Base-by-base conservation (phyloP, 768 basidiomycete genomes). In the Lactarius hatsudake region DNA sequence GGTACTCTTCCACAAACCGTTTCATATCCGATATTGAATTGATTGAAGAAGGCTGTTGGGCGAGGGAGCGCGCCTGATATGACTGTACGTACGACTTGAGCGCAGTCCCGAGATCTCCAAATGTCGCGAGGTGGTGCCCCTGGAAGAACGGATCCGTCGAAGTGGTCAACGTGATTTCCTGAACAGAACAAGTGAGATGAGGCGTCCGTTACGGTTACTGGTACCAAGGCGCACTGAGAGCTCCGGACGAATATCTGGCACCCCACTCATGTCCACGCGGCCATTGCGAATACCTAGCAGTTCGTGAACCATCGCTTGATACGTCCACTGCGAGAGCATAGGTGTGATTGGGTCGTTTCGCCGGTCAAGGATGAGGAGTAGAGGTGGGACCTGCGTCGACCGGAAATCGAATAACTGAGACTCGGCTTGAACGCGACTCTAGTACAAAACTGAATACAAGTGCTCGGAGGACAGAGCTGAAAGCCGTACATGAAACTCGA, bases 281-380 rank as follows among this genome's bases (percentile, higher is more conserved):
- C 96, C 96, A 74, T 98, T 98, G 68, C 91, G 88, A 56, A 99
- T 97, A 2, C 92, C 90, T 8, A 98, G 78, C 17, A 97, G 81
- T 75, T 98, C 97, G 73, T 99, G 97, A 0, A 98, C 97, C 96
- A 98, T 98, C 1, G 96, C 97, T 76, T 98, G 96, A 78, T 98
- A 98, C 30, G 97, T 98, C 97, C 97, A 98, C 77, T 98, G 97
- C 2, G 94, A 94, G 36, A 98, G 82, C 43, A 98, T 79, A 5
- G 97, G 97, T 0, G 97, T 98, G 6, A 98, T 93, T 2, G 97
- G 97, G 74, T 99, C 97, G 77, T 97, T 98, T 69, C 96, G 82
- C 69, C 97, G 85, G 78, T 99, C 97, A 63, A 99, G 83, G 70
- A 99, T 93, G 60, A 99, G 83, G 40, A 99, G 80, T 54, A 98